Evolutionary conservation across 2,329 filamentous ascomycete species (phyloP), one percentile per base, ranked within the genome.

Genomic region (Botrytis squamosa): DNA sequence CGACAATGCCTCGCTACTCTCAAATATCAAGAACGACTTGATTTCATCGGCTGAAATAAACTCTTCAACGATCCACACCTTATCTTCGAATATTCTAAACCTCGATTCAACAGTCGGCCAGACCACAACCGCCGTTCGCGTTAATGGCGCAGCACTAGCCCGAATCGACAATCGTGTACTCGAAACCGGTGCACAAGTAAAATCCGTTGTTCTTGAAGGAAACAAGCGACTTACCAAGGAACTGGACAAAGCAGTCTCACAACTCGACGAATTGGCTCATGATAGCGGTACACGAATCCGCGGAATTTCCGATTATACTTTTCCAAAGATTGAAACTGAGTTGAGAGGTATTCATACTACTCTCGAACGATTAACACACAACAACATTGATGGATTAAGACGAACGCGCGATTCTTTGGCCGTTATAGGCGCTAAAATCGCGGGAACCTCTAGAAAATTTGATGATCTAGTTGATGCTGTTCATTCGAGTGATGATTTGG

Each of bases 161-260:
- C 74, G 77, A 52, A 75, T 78, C 46, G 77, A 78, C 38, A 76
- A 75, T 63, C 71, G 72, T 36, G 76, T 78, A 25, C 74, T 78
- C 7, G 76, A 77, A 65, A 77, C 77, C 12, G 73, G 74, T 29
- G 75, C 75, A 4, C 76, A 78, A 63, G 68, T 78, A 1, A 77
- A 77, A 73, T 70, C 71, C 10, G 76, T 76, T 33, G 70, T 78
- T 42, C 57, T 71, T 22, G 73, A 76, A 67, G 74, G 74, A 22
- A 73, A 73, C 22, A 44, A 65, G n/a, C 66, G 75, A 71, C 49
- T 75, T 18, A 70, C 55, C 36, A 70, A 69, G n/a, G 73, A 74
- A 25, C 65, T 74, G 33, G 71, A 73, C 14, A 44, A 63, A 18
- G 60, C 74, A 22, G 38, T 72, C 25, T 64, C 68, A 18, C 73